Conservation (phyloP, 2,329 filamentous ascomycete genomes). For the Epichloe brachyelytri region DNA sequence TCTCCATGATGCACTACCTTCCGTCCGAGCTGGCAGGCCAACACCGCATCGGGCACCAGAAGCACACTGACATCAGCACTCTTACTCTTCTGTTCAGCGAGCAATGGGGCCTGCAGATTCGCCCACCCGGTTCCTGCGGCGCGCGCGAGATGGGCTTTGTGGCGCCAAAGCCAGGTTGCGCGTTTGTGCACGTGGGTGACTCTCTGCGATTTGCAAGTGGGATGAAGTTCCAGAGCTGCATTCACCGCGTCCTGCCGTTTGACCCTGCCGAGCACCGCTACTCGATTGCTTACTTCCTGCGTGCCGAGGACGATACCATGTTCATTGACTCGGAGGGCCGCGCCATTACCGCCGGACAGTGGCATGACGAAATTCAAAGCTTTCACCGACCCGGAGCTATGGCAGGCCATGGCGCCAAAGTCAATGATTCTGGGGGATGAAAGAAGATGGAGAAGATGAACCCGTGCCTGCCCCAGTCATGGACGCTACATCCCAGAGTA, state of each 20-base stretch:
- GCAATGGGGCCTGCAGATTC: conserved; percentile 45
- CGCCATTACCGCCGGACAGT: conserved; percentile 38
- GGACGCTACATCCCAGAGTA: too few relatives aligned
- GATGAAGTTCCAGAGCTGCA: conserved; percentile 41
- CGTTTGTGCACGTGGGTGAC: conserved; percentile 47
- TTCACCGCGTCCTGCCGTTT: conserved; percentile 43
- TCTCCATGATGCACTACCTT: conserved; percentile 44
- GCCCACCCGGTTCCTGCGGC: conserved; percentile 29
- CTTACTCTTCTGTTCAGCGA: conserved; percentile 42
- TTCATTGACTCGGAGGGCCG: conserved; percentile 42
- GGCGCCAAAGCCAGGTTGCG: conserved; percentile 34
- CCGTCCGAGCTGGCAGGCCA: conserved; percentile 28
- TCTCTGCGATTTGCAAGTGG: conserved; percentile 41
- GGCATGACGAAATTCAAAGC: conserved; percentile 43
- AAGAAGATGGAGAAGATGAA: conserved; percentile 22
- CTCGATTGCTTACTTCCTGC: conserved; percentile 45
- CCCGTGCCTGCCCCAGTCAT: not conserved
- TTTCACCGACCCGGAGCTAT: conserved; percentile 30
- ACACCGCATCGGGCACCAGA: conserved; percentile 37
- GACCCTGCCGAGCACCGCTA: conserved; percentile 40
- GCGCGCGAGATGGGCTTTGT: conserved; percentile 39
- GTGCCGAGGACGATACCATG: conserved; percentile 42
- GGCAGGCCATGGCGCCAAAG: conserved; percentile 33
- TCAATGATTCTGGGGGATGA: conserved; percentile 39
- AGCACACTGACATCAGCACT: conserved; percentile 44